A percentile compares a stretch with the other conserved stretches of the same genome.
phyloP scores from a whole-genome alignment of 2,329 filamentous ascomycete species.

The Botrytis medusae region DNA sequence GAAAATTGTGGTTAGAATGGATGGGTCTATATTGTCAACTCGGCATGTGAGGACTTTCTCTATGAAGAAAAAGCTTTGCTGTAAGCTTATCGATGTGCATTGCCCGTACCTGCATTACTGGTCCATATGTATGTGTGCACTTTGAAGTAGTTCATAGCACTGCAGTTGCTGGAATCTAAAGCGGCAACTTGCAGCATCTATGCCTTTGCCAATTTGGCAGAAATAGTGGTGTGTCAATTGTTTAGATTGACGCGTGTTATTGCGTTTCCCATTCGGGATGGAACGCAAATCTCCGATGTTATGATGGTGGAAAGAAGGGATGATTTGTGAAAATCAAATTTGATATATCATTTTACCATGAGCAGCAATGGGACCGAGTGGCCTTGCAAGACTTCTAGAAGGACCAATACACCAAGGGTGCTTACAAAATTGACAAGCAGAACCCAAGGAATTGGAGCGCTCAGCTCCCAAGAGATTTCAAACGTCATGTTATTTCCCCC shows the following conservation, averaged over 20 bases:
- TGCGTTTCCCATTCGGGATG: not conserved
- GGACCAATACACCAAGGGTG: not conserved
- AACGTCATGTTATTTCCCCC: not conserved
- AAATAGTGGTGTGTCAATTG: not conserved
- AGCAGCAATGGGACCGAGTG: not conserved
- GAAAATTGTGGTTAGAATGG: not conserved
- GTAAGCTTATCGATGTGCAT: not conserved
- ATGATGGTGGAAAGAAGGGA: not conserved
- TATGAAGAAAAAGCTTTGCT: not conserved
- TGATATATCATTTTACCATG: not conserved
- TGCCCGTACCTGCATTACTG: not conserved
- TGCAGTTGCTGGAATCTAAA: not conserved
- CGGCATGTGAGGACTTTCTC: not conserved
- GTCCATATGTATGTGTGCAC: not conserved
- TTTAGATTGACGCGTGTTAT: not conserved
- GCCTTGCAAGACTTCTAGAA: slow-evolving; percentile 6
- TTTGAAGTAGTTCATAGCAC: not conserved
- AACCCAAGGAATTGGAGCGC: not conserved
- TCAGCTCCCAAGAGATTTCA: not conserved
- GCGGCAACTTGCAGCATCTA: not conserved
- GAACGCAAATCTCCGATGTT: not conserved
- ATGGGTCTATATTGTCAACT: not conserved
- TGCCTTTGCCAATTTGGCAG: not conserved
- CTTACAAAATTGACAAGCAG: not conserved
- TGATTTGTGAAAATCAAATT: not conserved